These are phyloP conservation scores for Peronospora farinosa DNA, from an alignment of 352 stramenopile species.

Conservation along the genomic window DNA sequence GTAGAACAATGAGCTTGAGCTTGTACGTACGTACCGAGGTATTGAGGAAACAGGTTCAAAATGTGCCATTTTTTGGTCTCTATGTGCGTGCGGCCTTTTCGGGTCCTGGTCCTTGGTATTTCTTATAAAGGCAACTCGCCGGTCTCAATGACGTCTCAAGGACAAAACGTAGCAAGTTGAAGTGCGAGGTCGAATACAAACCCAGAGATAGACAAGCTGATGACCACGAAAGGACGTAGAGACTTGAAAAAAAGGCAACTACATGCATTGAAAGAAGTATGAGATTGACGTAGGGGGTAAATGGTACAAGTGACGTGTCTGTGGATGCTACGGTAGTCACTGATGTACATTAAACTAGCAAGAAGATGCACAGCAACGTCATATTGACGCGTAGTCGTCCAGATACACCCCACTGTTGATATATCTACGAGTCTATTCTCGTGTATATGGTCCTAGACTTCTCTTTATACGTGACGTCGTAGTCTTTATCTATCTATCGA, in stretches of 20 bases:
- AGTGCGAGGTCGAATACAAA: constrained; percentile 6
- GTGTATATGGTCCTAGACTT: constrained; percentile 1
- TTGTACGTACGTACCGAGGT: constrained; percentile 20
- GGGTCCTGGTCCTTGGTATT: constrained; percentile 8
- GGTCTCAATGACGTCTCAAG: constrained; percentile 29
- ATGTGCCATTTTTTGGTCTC: constrained; percentile 9
- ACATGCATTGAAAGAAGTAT: no score
- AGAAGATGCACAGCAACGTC: constrained; percentile 30
- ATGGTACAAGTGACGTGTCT: no score
- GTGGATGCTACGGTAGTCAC: no score
- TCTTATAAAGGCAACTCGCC: constrained; percentile 32
- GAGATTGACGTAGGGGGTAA: no score
- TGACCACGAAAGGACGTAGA: no score
- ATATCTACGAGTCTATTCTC: no score
- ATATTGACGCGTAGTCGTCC: constrained; percentile 21
- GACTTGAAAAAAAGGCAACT: no score
- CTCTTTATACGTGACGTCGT: neutral
- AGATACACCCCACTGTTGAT: no score
- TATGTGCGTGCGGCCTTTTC: constrained; percentile 12
- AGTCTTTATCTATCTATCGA: neutral
- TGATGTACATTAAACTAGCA: constrained; percentile 12
- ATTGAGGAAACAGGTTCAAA: constrained; percentile 5
- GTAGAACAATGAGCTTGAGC: neutral
- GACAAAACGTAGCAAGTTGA: constrained; percentile 21
- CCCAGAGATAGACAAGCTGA: no score